These are phyloP conservation scores for Phaeosphaeriaceae sp. DNA, from an alignment of 2,329 filamentous ascomycete genomes.

Conservation along the genomic window DNA sequence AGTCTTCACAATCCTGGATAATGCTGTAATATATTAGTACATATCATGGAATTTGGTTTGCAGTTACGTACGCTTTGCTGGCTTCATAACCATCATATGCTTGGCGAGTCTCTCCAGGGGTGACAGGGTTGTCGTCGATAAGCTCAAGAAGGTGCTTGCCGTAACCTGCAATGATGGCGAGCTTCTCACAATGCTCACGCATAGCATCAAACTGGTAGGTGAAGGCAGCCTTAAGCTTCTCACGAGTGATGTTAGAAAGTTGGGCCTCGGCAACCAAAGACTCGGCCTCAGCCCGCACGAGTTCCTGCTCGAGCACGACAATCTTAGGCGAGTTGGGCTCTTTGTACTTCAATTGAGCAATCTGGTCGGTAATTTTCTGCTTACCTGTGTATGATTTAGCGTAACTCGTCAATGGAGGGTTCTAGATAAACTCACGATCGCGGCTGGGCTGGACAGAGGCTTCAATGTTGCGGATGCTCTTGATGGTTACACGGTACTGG, in stretches of 20 bases:
- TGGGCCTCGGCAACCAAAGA: conserved; percentile 98
- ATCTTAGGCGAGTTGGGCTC: conserved; percentile 98
- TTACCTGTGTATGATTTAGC: conserved; percentile 67
- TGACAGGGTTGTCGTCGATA: conserved; percentile 95
- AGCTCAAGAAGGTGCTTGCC: conserved; percentile 98
- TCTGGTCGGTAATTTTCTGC: conserved; percentile 99
- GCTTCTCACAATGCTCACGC: conserved; percentile 96
- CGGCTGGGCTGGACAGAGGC: conserved; percentile 97
- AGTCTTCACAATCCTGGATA: conserved; percentile 98
- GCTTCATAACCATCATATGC: conserved; percentile 98
- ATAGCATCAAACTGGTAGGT: conserved; percentile 98
- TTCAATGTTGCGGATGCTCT: conserved; percentile 99
- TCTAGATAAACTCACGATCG: conserved; percentile 72
- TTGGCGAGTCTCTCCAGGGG: conserved; percentile 91
- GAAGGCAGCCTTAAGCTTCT: conserved; percentile 99
- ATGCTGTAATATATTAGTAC: conserved; percentile 62
- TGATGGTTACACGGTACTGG: conserved; percentile 98
- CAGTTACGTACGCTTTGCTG: conserved; percentile 75
- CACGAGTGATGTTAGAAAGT: conserved; percentile 97
- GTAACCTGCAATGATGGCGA: conserved; percentile 96
- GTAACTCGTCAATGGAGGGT: background rate
- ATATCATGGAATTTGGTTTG: background rate
- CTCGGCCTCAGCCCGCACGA: conserved; percentile 96
- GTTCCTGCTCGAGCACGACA: conserved; percentile 96
- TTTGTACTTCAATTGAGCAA: conserved; percentile 99